Conservation (phyloP, 805 yeast species). For the Starmerella bombi region DNA sequence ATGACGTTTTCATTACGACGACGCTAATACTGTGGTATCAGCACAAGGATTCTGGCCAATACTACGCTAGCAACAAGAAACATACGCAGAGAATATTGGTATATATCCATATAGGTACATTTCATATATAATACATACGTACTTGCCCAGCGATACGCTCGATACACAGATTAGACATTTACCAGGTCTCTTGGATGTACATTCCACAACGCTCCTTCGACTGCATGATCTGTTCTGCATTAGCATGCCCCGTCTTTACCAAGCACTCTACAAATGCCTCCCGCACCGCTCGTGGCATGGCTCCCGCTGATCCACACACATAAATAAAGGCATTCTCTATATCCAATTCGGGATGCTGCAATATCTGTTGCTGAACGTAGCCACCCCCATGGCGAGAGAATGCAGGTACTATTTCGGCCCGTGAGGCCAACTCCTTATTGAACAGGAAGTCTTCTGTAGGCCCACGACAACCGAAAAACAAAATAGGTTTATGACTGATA, state of each 20-base stretch:
- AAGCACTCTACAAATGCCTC: constrained; percentile 58
- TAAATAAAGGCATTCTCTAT: constrained; percentile 56
- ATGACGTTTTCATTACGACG: too few relatives aligned
- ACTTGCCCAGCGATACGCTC: too few relatives aligned
- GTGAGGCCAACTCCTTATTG: constrained; percentile 33
- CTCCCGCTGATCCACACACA: constrained; percentile 87
- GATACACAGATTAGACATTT: too few relatives aligned
- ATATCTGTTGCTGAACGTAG: constrained; percentile 70
- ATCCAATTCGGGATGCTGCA: constrained; percentile 37
- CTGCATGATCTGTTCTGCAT: constrained; percentile 37
- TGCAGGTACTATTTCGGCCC: constrained; percentile 30
- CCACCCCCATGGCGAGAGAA: constrained; percentile 37
- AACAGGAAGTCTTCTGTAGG: constrained; percentile 57
- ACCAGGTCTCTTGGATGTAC: constrained; percentile 87
- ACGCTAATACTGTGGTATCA: too few relatives aligned
- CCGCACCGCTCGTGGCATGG: constrained; percentile 82
- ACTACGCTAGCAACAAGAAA: too few relatives aligned
- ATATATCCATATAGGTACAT: too few relatives aligned
- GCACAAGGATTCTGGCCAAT: too few relatives aligned
- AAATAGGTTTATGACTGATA: constrained; percentile 24
- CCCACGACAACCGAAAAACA: constrained; percentile 68
- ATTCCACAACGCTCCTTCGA: constrained; percentile 49
- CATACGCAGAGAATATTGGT: too few relatives aligned
- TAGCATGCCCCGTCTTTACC: constrained; percentile 19
- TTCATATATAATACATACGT: too few relatives aligned